A percentile compares a stretch with the other conserved stretches of the same genome.
Conservation (phyloP, 2,329 filamentous ascomycete species). For the Cercospora sp. region DNA sequence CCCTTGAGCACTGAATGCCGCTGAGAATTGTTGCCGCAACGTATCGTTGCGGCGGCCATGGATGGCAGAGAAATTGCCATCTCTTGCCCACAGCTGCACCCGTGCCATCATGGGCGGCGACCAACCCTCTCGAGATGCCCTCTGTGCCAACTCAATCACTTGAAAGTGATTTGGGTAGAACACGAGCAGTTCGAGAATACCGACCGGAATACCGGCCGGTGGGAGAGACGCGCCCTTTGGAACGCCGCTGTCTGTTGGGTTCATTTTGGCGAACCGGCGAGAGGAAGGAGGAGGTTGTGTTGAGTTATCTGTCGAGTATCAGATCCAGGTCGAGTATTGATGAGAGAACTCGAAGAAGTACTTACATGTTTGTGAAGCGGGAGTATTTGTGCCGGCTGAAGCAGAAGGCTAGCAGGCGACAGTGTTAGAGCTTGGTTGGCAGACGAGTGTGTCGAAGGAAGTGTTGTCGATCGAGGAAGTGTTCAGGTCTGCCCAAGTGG, state of each 20-base stretch:
- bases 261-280: neutral
- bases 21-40: neutral
- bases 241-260: neutral
- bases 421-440: neutral
- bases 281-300: neutral
- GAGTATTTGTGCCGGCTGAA: neutral
- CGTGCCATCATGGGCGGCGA: slow-evolving; percentile 10
- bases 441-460: neutral
- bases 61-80: neutral
- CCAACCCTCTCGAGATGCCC: slow-evolving; percentile 14
- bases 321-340: neutral
- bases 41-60: slow-evolving; percentile 2
- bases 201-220: slow-evolving; percentile 7
- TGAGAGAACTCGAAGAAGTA: neutral
- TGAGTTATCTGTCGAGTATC: neutral
- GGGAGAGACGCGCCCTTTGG: neutral
- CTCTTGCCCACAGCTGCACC: slow-evolving; percentile 17
- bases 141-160: neutral
- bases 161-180: slow-evolving; percentile 13
- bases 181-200: slow-evolving; percentile 1
- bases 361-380: neutral
- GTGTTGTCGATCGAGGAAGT: neutral
- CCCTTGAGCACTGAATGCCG: neutral
- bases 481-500: neutral
- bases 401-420: neutral